These are phyloP conservation scores for Bondarzewia mesenterica DNA, from an alignment of 1,284 basidiomycete genomes.

Conservation along the genomic window DNA sequence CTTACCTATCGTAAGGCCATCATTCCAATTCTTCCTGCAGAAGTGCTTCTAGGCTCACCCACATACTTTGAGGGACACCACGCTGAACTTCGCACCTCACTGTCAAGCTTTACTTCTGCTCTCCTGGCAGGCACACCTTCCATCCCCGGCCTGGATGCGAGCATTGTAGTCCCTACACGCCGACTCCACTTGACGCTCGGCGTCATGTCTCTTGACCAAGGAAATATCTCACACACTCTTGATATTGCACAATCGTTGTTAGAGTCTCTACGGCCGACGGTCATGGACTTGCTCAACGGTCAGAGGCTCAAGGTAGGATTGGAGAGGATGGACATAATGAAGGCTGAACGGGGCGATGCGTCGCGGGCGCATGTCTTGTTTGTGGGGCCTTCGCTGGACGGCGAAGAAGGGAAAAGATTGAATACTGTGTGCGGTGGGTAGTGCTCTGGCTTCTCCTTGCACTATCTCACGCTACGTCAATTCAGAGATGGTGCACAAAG, in stretches of 20 bases:
- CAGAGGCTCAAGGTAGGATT: conserved; percentile 34
- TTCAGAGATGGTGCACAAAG: conserved; percentile 35
- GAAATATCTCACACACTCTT: conserved; percentile 1
- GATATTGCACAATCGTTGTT: not conserved
- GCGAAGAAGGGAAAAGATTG: conserved; percentile 21
- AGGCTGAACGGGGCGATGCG: conserved; percentile 28
- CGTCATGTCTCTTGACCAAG: conserved; percentile 46
- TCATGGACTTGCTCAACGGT: conserved; percentile 5
- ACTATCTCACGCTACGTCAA: too few species aligned
- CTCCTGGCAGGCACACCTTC: conserved; percentile 27
- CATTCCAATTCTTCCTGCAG: not conserved
- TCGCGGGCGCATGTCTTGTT: conserved; percentile 51
- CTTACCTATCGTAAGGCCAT: not conserved
- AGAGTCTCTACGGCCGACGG: conserved; percentile 5
- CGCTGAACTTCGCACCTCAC: conserved; percentile 27
- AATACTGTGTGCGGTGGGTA: conserved; percentile 34
- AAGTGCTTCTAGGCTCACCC: not conserved
- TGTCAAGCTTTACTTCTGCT: conserved; percentile 38
- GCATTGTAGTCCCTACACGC: conserved; percentile 52
- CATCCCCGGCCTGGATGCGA: conserved; percentile 49
- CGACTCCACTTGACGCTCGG: conserved; percentile 65
- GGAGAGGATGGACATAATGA: conserved; percentile 44
- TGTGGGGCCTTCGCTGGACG: conserved; percentile 33
- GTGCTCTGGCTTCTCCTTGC: not conserved
- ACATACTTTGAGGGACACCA: conserved; percentile 35